Evolutionary conservation across 306 rosid species (phyloP), one percentile per base, ranked within the genome.

Genomic region (Vigna radiata): DNA sequence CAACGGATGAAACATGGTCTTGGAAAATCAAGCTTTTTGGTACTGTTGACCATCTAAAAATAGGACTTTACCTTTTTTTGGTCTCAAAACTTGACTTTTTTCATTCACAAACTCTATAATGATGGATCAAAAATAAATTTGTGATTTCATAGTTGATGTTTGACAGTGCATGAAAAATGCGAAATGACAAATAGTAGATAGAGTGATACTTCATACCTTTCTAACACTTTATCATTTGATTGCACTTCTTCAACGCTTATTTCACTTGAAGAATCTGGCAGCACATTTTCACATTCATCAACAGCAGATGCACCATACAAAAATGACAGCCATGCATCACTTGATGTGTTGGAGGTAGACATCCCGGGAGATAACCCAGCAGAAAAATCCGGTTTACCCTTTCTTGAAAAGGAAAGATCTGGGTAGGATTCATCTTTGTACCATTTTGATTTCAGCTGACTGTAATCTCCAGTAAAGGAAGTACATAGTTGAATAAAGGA

Each of bases 241-340:
- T 55, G 81, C 68, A 75, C 70, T 73, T 85, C 91, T 68, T 88
- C 87, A 31, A 75, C 58, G 68, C 82, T 83, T 36, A 63, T 66
- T 77, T 84, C 86, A 77, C 83, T 79, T 59, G 93, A 79, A 83
- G 89, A 81, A 71, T 65, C 76, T 33, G 79, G 84, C 74, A 62
- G 87, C 39, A 72, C 60, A 74, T 66, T 61, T 72, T 79, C 83
- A 29, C 76, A 53, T 61, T 74, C 74, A 47, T 70, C 63, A 9
- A 21, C 15, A 68, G 81, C 48, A 70, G 86, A 67, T 46, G 78
- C 73, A 7, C 76, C 83, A n/a, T 37, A 48, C 73, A 91, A 64
- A 75, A 90, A 91, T 23, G 93, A 82, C 47, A 91, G 58, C 81
- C 80, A 85, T 62, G 90, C 86, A 84, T 91, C 93, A 25, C 68